Base-by-base conservation (phyloP, 148 eudicot genomes). In the Mesembryanthemum crystallinum region DNA sequence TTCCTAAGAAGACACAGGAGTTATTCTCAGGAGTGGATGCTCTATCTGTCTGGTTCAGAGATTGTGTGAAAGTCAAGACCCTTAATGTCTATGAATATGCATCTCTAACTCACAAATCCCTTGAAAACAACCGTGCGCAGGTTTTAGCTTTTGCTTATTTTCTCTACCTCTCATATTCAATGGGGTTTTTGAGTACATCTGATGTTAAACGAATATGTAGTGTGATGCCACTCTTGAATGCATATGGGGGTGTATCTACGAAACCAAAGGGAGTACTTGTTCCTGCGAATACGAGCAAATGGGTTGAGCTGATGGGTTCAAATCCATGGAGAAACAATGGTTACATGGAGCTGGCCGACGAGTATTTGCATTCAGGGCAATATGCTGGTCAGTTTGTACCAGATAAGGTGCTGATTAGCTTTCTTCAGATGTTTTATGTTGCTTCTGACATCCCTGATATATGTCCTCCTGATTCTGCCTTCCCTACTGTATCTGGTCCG, bases 251-350 rank as follows among this genome's bases (percentile, higher is more conserved):
- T 15, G 73, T 88, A 54, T 63, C 37, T 45, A 23, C n/a, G 17
- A 0, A 6, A 10, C 62, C 80, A 51, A 55, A 67, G 25, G 80
- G 77, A 33, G 85, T 84, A 58, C 86, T 90, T 71, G 85, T 90
- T 67, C 96, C 96, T 58, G 87, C 92, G 0, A 81, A 79, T 7
- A 87, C 83, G 20, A 91, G 96, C 85, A 82, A 81, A 60, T 91
- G 93, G 93, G 81, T 85, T 4, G 80, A 82, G 49, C 72, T 91
- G 59, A 67, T 87, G n/a, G 88, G 89, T 62, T 83, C 88, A 32
- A 86, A 87, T 79, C 87, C 86, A 9, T 91, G 93, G 93, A 78
- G 66, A 52, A 17, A 51, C 18, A 80, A 80, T 18, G 81, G 79
- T 24, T 87, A 72, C 76, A 73, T 86, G 67, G 91, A 84, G 80